Evolutionary conservation across 306 rosid genomes (phyloP).

Genomic region (Medicago lupulina): DNA sequence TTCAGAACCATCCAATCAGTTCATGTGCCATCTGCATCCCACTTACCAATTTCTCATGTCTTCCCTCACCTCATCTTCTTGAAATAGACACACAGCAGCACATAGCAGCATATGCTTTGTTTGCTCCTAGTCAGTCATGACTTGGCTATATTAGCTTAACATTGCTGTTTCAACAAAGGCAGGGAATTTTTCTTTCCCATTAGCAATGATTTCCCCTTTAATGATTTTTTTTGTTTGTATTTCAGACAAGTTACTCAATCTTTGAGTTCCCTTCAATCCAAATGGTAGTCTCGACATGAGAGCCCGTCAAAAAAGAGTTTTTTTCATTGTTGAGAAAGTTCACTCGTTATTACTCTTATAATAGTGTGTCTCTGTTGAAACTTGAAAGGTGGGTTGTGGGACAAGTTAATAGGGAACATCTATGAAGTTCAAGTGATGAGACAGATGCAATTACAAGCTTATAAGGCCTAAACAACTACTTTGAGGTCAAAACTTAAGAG

Average conservation of each 20-base stretch:
- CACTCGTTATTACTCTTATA: too few relatives aligned
- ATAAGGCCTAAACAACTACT: not conserved
- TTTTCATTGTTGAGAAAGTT: too few relatives aligned
- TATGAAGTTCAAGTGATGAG: conserved; percentile 10
- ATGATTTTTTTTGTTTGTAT: not conserved
- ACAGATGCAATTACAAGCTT: conserved; percentile 8
- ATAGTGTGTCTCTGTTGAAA: too few relatives aligned
- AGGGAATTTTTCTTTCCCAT: not conserved
- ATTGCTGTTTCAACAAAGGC: not conserved
- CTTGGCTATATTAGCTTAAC: conserved; percentile 2
- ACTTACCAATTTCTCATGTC: too few relatives aligned
- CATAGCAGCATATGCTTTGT: not conserved
- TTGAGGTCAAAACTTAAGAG: conserved; percentile 1
- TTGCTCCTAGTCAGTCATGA: not conserved
- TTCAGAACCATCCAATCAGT: too few relatives aligned
- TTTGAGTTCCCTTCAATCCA: not conserved
- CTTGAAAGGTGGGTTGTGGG: too few relatives aligned
- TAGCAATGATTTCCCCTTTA: not conserved
- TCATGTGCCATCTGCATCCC: too few relatives aligned
- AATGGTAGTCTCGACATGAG: not conserved
- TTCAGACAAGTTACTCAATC: too few relatives aligned
- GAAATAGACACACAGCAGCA: not conserved
- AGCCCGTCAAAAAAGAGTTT: too few relatives aligned
- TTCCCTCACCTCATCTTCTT: not conserved
- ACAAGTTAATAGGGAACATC: not conserved